Conservation (phyloP, 495 filamentous ascomycete species). For the Apiosordaria backusii region DNA sequence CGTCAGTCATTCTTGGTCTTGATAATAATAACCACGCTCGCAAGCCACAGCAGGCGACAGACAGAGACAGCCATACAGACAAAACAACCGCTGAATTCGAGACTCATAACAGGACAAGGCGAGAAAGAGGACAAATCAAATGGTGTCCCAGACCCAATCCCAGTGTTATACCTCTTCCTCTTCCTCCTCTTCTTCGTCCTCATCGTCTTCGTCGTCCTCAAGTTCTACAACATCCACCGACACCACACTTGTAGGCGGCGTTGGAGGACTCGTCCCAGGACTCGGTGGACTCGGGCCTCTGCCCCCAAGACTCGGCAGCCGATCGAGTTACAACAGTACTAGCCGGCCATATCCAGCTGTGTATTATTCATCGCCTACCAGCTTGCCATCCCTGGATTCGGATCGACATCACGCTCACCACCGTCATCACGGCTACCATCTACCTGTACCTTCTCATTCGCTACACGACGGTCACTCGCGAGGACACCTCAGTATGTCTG, state of each 20-base stretch:
- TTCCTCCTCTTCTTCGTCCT: background rate
- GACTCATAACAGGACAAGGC: background rate
- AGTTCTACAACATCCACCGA: background rate
- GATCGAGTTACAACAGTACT: background rate
- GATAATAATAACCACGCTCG: background rate
- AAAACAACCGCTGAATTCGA: background rate
- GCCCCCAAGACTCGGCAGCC: background rate
- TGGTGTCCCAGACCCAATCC: constrained; percentile 9
- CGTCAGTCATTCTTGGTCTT: background rate
- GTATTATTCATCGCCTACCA: background rate
- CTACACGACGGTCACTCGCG: constrained; percentile 29
- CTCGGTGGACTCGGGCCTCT: background rate
- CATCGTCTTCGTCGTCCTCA: background rate
- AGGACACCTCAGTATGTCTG: background rate
- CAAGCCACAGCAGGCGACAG: constrained; percentile 3
- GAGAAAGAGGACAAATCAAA: background rate
- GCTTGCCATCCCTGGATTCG: constrained; percentile 21
- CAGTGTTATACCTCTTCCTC: constrained; percentile 1
- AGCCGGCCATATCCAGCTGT: background rate
- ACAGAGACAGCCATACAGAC: background rate
- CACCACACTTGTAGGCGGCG: background rate
- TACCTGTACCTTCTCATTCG: constrained; percentile 6
- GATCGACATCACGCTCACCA: constrained; percentile 36
- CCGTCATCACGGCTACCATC: background rate
- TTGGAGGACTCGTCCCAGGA: background rate